phyloP scores from a whole-genome alignment of 2,329 filamentous ascomycete species.

The Pseudofabraea citricarpa region DNA sequence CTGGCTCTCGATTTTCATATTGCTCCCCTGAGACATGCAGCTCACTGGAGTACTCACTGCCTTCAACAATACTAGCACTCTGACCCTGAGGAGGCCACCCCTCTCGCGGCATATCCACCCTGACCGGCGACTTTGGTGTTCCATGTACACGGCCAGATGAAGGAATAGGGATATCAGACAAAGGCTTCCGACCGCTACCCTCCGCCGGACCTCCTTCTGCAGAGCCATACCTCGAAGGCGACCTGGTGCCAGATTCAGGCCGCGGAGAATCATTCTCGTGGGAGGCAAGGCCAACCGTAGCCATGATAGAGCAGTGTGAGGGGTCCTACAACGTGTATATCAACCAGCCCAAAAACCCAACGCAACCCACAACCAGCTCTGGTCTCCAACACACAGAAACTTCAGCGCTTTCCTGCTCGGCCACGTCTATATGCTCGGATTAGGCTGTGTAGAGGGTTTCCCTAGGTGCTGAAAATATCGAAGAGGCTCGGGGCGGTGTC shows the following conservation, averaged over 20 bases:
- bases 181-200: slow-evolving; percentile 17
- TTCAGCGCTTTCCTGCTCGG: too few species aligned
- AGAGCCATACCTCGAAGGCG: neutral
- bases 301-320: neutral
- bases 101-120: slow-evolving; percentile 48
- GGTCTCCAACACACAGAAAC: too few species aligned
- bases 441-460: too few species aligned
- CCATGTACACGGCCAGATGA: slow-evolving; percentile 36
- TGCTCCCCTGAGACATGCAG: slow-evolving; percentile 11
- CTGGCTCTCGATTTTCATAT: slow-evolving; percentile 6
- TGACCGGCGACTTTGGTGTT: slow-evolving; percentile 51
- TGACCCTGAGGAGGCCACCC: slow-evolving; percentile 47
- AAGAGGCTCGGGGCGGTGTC: too few species aligned
- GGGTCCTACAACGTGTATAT: too few species aligned
- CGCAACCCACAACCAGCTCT: too few species aligned
- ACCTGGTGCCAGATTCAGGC: neutral
- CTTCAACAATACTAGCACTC: slow-evolving; percentile 45
- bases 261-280: neutral
- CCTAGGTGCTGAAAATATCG: too few species aligned
- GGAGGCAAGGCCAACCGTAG: neutral
- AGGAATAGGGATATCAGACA: slow-evolving; percentile 18
- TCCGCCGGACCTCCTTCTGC: too few species aligned
- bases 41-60: slow-evolving; percentile 8
- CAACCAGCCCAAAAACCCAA: too few species aligned
- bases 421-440: too few species aligned